Evolutionary conservation across 2,329 filamentous ascomycete species (phyloP).

Genomic region (Penicillium sp.): DNA sequence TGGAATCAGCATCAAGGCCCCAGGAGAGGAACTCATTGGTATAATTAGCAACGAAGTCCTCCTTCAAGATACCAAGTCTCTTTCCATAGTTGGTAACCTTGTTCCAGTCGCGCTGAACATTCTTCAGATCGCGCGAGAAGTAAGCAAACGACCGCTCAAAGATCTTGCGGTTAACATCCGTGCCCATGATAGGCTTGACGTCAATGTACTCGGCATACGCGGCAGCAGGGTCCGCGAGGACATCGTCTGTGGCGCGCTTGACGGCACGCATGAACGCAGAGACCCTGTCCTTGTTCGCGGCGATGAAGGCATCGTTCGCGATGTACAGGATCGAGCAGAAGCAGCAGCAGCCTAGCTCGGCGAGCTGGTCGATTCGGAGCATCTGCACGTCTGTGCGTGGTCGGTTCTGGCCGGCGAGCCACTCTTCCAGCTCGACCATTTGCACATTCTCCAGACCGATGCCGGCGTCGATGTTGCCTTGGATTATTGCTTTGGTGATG

Average conservation of each 20-base stretch:
- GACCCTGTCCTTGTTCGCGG: conserved; percentile 58
- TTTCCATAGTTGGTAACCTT: conserved; percentile 73
- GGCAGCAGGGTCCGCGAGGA: conserved; percentile 53
- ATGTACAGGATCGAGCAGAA: conserved; percentile 78
- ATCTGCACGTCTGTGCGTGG: conserved; percentile 63
- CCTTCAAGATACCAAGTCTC: conserved; percentile 58
- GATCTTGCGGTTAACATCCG: conserved; percentile 64
- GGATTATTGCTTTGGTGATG: conserved; percentile 66
- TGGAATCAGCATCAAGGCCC: conserved; percentile 55
- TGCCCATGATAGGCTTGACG: conserved; percentile 63
- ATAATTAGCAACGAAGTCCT: conserved; percentile 61
- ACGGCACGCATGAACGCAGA: conserved; percentile 61
- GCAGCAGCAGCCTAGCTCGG: conserved; percentile 72
- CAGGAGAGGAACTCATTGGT: conserved; percentile 63
- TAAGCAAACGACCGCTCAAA: conserved; percentile 71
- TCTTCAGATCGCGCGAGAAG: conserved; percentile 66
- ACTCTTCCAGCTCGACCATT: conserved; percentile 73
- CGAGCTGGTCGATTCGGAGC: conserved; percentile 71
- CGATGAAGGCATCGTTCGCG: conserved; percentile 62
- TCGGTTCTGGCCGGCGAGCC: conserved; percentile 57
- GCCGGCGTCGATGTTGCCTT: conserved; percentile 63
- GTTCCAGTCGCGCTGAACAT: conserved; percentile 63
- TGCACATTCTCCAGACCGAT: conserved; percentile 73
- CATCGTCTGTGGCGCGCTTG: conserved; percentile 65
- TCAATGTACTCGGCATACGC: conserved; percentile 63